Conservation (phyloP, 768 basidiomycete species). For the Ephemerocybe angulata region DNA sequence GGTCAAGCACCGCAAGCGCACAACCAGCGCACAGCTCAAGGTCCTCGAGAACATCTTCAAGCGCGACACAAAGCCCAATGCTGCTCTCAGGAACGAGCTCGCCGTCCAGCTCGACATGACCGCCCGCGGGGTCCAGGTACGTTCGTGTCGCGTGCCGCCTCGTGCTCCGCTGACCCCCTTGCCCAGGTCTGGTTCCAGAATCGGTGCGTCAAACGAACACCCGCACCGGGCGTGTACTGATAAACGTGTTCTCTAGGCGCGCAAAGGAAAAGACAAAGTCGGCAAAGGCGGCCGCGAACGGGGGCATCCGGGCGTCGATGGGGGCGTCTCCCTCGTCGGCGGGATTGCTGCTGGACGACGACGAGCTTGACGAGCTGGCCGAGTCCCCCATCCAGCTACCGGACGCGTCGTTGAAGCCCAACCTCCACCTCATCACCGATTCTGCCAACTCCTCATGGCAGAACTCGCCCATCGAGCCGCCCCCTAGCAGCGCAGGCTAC, state of each 20-base stretch:
- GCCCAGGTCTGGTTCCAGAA: constrained; percentile 89
- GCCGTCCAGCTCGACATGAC: constrained; percentile 87
- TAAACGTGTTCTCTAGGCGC: constrained; percentile 41
- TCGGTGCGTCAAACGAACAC: constrained; percentile 41
- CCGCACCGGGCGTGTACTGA: not conserved
- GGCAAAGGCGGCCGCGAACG: constrained; percentile 34
- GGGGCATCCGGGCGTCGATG: not conserved
- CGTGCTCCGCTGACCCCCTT: constrained; percentile 16
- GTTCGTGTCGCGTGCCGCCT: not conserved
- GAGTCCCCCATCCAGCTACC: constrained; percentile 21
- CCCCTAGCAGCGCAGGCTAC: constrained; percentile 32
- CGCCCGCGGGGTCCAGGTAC: constrained; percentile 89
- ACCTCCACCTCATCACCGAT: constrained; percentile 38
- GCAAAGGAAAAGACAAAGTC: constrained; percentile 79
- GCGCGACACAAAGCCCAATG: constrained; percentile 89
- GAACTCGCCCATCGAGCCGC: constrained; percentile 33
- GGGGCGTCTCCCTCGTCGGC: constrained; percentile 4
- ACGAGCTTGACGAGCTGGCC: not conserved
- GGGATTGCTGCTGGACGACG: constrained; percentile 9
- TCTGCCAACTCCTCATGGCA: constrained; percentile 22
- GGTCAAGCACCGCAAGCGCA: constrained; percentile 92
- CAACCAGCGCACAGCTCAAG: constrained; percentile 83
- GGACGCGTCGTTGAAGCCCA: constrained; percentile 17
- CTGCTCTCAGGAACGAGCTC: constrained; percentile 70
- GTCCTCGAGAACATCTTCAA: constrained; percentile 86